phyloP scores from a whole-genome alignment of 805 yeast genomes.

The Hanseniaspora osmophila region DNA sequence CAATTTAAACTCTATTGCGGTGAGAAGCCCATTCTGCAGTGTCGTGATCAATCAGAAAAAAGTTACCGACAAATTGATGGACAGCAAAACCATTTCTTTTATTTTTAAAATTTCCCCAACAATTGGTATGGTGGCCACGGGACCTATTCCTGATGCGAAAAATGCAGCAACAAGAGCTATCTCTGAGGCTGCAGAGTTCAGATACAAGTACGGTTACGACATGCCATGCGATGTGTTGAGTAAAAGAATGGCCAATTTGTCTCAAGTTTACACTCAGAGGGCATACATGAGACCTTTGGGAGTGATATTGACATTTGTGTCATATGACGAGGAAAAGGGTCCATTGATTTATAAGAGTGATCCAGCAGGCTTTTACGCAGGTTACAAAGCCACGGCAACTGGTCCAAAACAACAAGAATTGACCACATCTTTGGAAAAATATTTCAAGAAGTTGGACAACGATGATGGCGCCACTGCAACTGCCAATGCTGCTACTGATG shows the following conservation, averaged over 20 bases:
- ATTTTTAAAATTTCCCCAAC: constrained; percentile 68
- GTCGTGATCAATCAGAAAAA: constrained; percentile 90
- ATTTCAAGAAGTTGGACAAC: constrained; percentile 51
- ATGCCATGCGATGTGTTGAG: constrained; percentile 91
- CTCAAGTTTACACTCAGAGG: constrained; percentile 92
- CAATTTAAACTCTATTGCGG: constrained; percentile 77
- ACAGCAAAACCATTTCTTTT: constrained; percentile 74
- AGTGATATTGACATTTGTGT: constrained; percentile 76
- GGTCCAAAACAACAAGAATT: constrained; percentile 98
- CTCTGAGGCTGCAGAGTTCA: constrained; percentile 89
- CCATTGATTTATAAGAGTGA: constrained; percentile 86
- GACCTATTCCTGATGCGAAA: constrained; percentile 92
- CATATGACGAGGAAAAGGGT: constrained; percentile 81
- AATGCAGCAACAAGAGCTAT: constrained; percentile 82
- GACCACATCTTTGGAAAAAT: constrained; percentile 77
- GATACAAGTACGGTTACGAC: constrained; percentile 88
- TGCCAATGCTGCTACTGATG: constrained; percentile 6
- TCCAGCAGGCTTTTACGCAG: constrained; percentile 92
- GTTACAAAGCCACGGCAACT: constrained; percentile 82
- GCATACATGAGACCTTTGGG: constrained; percentile 98
- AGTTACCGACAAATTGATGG: constrained; percentile 88
- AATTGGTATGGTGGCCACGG: constrained; percentile 85
- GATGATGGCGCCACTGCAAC: no score
- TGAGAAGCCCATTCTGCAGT: constrained; percentile 74
- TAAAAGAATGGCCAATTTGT: constrained; percentile 87